These are phyloP conservation scores for Cyclotella distinguenda DNA, from an alignment of 108 stramenopile species.

Conservation along the genomic window DNA sequence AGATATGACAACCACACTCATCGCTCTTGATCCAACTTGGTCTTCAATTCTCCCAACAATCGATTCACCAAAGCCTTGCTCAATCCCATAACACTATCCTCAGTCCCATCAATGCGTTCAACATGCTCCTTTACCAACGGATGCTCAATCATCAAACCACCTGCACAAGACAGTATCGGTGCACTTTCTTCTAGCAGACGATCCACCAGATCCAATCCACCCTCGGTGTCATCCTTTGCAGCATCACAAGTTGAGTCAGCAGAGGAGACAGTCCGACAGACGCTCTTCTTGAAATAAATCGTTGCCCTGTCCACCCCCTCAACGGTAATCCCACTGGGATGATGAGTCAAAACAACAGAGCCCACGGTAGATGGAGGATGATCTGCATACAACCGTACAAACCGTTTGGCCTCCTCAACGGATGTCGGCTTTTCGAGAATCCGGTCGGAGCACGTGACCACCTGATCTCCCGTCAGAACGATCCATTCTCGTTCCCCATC, in stretches of 20 bases:
- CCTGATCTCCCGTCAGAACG: conserved; percentile 83
- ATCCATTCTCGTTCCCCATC: conserved; percentile 43
- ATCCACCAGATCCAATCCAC: conserved; percentile 56
- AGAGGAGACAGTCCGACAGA: not conserved
- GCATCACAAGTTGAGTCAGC: not conserved
- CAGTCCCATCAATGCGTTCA: conserved; percentile 77
- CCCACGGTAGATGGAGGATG: conserved; percentile 75
- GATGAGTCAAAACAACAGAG: conserved; percentile 67
- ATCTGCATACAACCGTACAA: conserved; percentile 55
- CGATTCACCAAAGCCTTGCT: conserved; percentile 19
- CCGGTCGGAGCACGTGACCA: conserved; percentile 63
- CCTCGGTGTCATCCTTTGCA: not conserved
- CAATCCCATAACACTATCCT: conserved; percentile 83
- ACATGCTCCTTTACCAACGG: conserved; percentile 65
- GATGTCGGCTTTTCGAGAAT: conserved; percentile 80
- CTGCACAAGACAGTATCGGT: conserved; percentile 78
- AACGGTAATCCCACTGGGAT: conserved; percentile 67
- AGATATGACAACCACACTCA: too few species aligned
- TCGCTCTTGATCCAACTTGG: conserved; percentile 13
- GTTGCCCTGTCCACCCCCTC: conserved; percentile 79
- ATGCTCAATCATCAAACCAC: conserved; percentile 88
- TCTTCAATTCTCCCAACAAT: conserved; percentile 18
- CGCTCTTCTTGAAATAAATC: conserved; percentile 56
- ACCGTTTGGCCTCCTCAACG: conserved; percentile 67
- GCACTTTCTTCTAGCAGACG: conserved; percentile 52